Evolutionary conservation across 2,329 filamentous ascomycete genomes (phyloP).

Genomic region (Mycosphaerella sp.): DNA sequence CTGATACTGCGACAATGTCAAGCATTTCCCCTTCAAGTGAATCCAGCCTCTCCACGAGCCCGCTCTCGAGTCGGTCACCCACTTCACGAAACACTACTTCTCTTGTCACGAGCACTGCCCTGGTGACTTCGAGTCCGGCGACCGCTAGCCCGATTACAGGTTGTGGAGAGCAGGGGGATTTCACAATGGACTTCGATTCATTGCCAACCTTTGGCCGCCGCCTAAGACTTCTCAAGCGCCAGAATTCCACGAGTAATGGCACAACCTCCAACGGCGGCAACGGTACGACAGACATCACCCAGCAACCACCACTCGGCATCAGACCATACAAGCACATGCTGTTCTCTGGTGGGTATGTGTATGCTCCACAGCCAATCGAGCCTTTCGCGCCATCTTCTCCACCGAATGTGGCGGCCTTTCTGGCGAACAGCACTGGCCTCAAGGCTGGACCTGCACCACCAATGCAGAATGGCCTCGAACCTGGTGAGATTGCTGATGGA

Average conservation of each 20-base stretch:
- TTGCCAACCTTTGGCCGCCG: constrained; percentile 33
- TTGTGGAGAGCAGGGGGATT: constrained; percentile 44
- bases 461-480: constrained; percentile 24
- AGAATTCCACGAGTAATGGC: constrained; percentile 4
- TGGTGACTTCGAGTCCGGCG: neutral
- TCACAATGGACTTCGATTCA: constrained; percentile 36
- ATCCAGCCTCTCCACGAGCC: neutral
- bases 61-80: neutral
- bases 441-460: constrained; percentile 12
- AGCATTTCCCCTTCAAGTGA: neutral
- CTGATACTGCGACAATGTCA: neutral
- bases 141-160: constrained; percentile 19
- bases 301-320: constrained; percentile 37
- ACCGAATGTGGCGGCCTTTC: constrained; percentile 45
- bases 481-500: constrained; percentile 46
- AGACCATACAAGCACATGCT: constrained; percentile 47
- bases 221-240: constrained; percentile 17
- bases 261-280: constrained; percentile 21
- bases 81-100: constrained; percentile 13
- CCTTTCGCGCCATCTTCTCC: constrained; percentile 43
- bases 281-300: constrained; percentile 30
- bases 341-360: constrained; percentile 48
- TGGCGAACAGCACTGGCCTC: constrained; percentile 33
- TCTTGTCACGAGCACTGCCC: constrained; percentile 12
- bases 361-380: constrained; percentile 42